Conservation (phyloP, 257 asterid genomes). For the Solanum ossicruentum region DNA sequence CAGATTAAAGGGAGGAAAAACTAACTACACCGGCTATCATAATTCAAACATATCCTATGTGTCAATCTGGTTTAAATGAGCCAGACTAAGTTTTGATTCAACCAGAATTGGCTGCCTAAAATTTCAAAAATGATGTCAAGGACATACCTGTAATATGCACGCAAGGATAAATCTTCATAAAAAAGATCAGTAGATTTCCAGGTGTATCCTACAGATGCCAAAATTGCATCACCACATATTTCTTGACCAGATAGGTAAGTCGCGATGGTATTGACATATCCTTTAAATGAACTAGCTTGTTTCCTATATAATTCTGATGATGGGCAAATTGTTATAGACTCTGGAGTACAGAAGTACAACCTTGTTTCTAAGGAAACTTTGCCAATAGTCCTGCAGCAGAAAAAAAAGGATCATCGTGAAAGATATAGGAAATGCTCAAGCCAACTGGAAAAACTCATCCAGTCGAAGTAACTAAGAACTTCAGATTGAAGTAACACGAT, state of each 20-base stretch:
- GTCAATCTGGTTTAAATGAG: not conserved
- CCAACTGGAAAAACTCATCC: not conserved
- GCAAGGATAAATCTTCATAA: conserved; percentile 49
- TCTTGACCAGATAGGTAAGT: conserved; percentile 65
- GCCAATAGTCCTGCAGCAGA: conserved; percentile 58
- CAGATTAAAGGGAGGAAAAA: not conserved
- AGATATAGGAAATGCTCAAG: not conserved
- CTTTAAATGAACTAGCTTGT: conserved; percentile 23
- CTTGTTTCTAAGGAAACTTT: conserved; percentile 87
- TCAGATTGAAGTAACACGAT: too few relatives aligned
- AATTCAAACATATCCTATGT: not conserved
- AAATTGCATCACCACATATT: conserved; percentile 71
- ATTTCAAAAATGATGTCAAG: conserved; percentile 2
- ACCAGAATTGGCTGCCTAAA: not conserved
- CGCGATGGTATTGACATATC: conserved; percentile 55
- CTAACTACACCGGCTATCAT: not conserved
- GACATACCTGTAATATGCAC: conserved; percentile 56
- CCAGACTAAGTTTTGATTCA: not conserved
- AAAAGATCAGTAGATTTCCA: conserved; percentile 63
- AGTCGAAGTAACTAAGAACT: too few relatives aligned
- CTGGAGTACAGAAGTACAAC: conserved; percentile 55
- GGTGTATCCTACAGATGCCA: conserved; percentile 80
- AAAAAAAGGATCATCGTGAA: not conserved
- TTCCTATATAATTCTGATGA: conserved; percentile 18
- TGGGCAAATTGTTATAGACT: conserved; percentile 7